A percentile compares a stretch with the other conserved stretches of the same genome.
Evolutionary conservation across 176 grass and related monocot species (phyloP).

Genomic region (Eremochloa ophiuroides): DNA sequence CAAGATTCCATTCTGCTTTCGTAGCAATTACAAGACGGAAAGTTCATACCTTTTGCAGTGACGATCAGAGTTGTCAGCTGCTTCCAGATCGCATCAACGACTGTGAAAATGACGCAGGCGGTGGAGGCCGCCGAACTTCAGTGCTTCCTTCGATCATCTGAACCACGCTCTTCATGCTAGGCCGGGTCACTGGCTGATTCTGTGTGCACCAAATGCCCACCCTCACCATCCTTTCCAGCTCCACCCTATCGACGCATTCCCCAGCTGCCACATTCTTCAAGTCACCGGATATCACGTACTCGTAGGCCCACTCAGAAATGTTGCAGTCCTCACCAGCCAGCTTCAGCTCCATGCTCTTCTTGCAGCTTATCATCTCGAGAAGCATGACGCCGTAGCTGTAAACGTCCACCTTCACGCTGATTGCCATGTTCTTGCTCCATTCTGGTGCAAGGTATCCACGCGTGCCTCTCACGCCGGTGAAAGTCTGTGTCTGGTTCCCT

Average conservation of each 20-base stretch:
- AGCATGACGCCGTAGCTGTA: conserved; percentile 57
- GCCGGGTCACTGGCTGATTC: conserved; percentile 35
- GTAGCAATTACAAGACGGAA: no score
- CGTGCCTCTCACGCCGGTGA: conserved; percentile 49
- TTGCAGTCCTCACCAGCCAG: conserved; percentile 23
- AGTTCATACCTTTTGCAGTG: neutral
- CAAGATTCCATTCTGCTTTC: neutral
- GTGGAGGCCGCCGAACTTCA: conserved; percentile 34
- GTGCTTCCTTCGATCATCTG: conserved; percentile 48
- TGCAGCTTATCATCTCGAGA: conserved; percentile 49
- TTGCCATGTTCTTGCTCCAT: conserved; percentile 47
- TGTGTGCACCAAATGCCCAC: conserved; percentile 53
- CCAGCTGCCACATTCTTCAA: conserved; percentile 28
- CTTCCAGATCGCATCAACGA: neutral
- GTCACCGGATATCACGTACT: neutral
- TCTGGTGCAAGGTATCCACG: conserved; percentile 54
- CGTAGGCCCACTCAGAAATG: conserved; percentile 31
- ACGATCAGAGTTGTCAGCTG: neutral
- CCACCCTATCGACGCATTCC: conserved; percentile 16
- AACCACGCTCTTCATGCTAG: conserved; percentile 38
- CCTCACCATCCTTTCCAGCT: conserved; percentile 40
- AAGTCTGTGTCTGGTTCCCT: conserved; percentile 45
- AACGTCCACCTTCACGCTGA: conserved; percentile 43
- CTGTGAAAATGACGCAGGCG: conserved; percentile 21
- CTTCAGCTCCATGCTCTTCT: conserved; percentile 39